Percentiles rank a stretch among this genome's conserved stretches.
Conservation (phyloP, 306 rosid genomes). For the Hippophae gyantsensis region DNA sequence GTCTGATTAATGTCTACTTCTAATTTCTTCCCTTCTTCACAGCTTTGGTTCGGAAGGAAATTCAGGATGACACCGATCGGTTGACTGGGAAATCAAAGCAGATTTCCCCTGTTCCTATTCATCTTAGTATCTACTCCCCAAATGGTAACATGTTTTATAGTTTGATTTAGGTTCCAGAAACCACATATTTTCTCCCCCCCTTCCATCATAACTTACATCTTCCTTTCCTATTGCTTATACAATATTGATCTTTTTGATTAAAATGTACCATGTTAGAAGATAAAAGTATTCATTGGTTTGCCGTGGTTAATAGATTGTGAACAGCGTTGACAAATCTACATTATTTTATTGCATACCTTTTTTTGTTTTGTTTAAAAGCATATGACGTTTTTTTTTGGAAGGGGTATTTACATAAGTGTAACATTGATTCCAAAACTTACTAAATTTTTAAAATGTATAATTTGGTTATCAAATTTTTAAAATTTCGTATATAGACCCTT, state of each 20-base stretch:
- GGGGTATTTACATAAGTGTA: no score
- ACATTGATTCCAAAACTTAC: no score
- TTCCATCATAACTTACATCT: neutral
- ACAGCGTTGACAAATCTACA: neutral
- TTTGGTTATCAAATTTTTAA: no score
- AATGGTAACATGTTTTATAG: conserved; percentile 35
- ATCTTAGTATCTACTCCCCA: conserved; percentile 77
- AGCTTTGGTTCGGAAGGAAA: conserved; percentile 78
- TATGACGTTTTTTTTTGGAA: no score
- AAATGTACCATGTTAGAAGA: neutral
- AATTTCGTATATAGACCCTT: no score
- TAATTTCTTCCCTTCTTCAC: conserved; percentile 21
- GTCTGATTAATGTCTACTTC: conserved; percentile 6
- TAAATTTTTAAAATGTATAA: no score
- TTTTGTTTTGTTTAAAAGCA: no score
- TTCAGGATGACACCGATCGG: conserved; percentile 74
- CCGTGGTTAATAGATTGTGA: no score
- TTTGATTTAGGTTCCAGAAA: neutral
- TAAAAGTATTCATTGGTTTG: neutral
- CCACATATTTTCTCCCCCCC: neutral
- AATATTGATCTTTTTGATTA: neutral
- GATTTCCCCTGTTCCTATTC: conserved; percentile 80
- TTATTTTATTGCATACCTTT: neutral
- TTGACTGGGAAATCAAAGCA: conserved; percentile 63
- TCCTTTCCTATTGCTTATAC: neutral